These are phyloP conservation scores for Artomyces pyxidatus DNA, from an alignment of 768 basidiomycete genomes.

Conservation along the genomic window DNA sequence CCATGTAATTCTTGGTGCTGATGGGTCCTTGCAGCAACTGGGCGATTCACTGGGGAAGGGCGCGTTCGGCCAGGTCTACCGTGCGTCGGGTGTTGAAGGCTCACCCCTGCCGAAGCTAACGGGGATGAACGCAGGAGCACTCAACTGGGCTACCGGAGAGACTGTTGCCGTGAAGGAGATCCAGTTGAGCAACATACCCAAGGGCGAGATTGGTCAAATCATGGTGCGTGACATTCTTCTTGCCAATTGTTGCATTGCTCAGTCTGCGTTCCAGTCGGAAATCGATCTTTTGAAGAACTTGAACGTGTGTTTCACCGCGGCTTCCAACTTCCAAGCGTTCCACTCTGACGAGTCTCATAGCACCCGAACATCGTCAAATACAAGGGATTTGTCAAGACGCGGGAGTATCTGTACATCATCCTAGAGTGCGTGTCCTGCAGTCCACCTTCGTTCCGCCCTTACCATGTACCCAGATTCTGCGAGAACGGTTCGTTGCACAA, in stretches of 20 bases:
- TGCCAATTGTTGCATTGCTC: no score
- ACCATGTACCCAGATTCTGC: conserved; percentile 58
- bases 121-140: conserved; percentile 46
- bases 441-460: neutral
- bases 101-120: neutral
- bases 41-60: conserved; percentile 95
- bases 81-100: conserved; percentile 40
- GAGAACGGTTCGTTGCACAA: conserved; percentile 96
- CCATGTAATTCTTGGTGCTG: neutral
- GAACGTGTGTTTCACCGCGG: conserved; percentile 45
- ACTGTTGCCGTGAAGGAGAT: conserved; percentile 99
- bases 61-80: conserved; percentile 95
- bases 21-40: conserved; percentile 58
- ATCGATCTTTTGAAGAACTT: conserved; percentile 97
- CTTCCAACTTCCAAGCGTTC: neutral
- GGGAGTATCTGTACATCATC: conserved; percentile 92
- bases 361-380: conserved; percentile 98
- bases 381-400: conserved; percentile 94
- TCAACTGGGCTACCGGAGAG: conserved; percentile 96
- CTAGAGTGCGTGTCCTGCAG: conserved; percentile 58
- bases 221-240: conserved; percentile 53
- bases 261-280: conserved; percentile 58
- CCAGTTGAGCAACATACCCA: conserved; percentile 87
- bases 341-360: conserved; percentile 30
- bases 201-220: conserved; percentile 90